phyloP scores from a whole-genome alignment of 2,329 filamentous ascomycete genomes.

The Magnaporthales sp. region DNA sequence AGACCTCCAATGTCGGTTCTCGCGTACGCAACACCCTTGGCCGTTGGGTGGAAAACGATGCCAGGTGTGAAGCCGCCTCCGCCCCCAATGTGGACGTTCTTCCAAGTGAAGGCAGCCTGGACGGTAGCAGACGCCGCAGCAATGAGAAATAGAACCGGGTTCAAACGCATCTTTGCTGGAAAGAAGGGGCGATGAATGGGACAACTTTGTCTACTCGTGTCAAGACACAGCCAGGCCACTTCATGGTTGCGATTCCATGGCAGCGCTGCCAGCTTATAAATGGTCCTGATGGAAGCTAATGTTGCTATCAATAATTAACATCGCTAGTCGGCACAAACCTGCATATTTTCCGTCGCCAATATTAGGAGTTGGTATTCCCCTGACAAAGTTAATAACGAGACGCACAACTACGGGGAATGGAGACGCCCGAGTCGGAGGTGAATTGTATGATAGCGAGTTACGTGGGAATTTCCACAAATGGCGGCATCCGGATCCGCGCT shows the following conservation, averaged over 20 bases:
- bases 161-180: not conserved
- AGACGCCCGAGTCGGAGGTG: not conserved
- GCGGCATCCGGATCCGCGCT: not conserved
- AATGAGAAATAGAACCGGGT: not conserved
- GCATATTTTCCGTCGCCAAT: not conserved
- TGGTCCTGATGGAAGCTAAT: not conserved
- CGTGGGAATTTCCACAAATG: not conserved
- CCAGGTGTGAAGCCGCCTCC: conserved; percentile 49
- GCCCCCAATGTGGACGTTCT: conserved; percentile 43
- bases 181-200: not conserved
- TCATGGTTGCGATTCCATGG: not conserved
- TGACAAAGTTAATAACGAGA: not conserved
- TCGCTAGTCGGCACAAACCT: not conserved
- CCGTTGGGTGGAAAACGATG: conserved; percentile 46
- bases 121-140: conserved; percentile 14
- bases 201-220: not conserved
- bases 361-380: not conserved
- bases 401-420: not conserved
- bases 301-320: not conserved
- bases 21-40: conserved; percentile 42
- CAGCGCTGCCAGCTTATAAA: not conserved
- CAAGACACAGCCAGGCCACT: not conserved
- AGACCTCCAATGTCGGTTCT: conserved; percentile 49
- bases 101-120: conserved; percentile 31
- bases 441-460: not conserved